Evolutionary conservation across 495 filamentous ascomycete genomes (phyloP), one percentile per base, ranked within the genome.

Genomic region (Hypoxylon fragiforme): DNA sequence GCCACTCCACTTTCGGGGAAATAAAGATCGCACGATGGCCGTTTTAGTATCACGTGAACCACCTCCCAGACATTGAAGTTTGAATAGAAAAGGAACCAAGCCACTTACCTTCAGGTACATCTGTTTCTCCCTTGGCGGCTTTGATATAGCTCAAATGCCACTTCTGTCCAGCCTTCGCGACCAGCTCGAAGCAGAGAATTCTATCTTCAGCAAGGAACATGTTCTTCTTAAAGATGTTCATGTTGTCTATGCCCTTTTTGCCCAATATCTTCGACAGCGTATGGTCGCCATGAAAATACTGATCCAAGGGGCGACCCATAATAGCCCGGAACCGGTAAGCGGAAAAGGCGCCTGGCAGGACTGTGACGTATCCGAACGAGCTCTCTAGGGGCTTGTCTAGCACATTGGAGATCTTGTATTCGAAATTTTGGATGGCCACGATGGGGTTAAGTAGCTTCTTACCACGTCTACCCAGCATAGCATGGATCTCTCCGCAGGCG

Each of bases 211-310:
- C 94, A 81, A 98, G 91, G 81, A 97, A 98, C 94, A 98, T 97
- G 83, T 98, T 98, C 83, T 98, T 98, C 80, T 98, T 97, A 86
- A 98, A 97, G 61, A 98, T 97, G 70, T 97, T 97, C 94, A 98
- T 99, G 59, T 92, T 94, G 68, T 98, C 94, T 63, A 98, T 97
- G 78, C 94, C 94, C 81, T 99, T 99, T 75, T 96, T 95, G 50
- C 90, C 91, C 46, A 96, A 83, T 43, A 90, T 83, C 73, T 94
- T 94, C 47, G 94, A 95, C 15, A 97, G 82, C 0, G 94, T 98
- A 71, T 98, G 94, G 67, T 98, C 94, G 79, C 94, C 94, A 69
- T 97, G 94, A 84, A 98, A 98, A 70, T 98, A 98, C 72, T 98
- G 94, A 65, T 97, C 92, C 0, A 98, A 75, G 1, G 94, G 94